Base-by-base conservation (phyloP, 176 grass and related monocot species). In the Aegilops bicornis region DNA sequence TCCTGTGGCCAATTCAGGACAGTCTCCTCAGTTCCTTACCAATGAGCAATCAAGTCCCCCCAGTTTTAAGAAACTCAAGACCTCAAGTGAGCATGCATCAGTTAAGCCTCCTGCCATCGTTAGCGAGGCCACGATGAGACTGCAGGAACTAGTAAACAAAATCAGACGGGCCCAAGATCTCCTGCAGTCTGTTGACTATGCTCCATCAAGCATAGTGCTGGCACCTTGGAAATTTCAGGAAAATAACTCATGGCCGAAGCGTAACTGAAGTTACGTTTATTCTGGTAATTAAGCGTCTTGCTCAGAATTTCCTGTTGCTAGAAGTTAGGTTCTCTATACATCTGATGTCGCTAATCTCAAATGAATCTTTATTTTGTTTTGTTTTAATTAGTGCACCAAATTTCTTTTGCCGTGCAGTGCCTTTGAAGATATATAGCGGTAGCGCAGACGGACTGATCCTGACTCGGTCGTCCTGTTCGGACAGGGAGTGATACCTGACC, bases 111-210 rank as follows among this genome's bases (percentile, higher is more conserved):
- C 22, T 50, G 73, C 19, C 33, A 71, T 42, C n/a, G 22, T 89
- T 64, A 76, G 83, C 11, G 82, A 72, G 17, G 58, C 42, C 23
- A 80, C 73, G 47, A 66, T 84, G 27, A n/a, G 73, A 39, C 39
- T 88, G 6, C 76, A 84, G 82, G 65, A 74, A 74, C 23, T 84
- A 73, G 87, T 76, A 25, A n/a, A 31, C 17, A 80, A 84, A 89
- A 84, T 89, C n/a, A 80, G 59, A 75, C 3, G 33, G 13, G 52
- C 64, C 25, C 8, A 75, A 58, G 61, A 32, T 30, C 42, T 80
- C 31, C 8, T 89, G 67, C 30, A 6, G 12, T 85, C 69, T 13
- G 2, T 39, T 11, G 54, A n/a, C 43, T 71, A 68, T 79, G 37
- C 65, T 23, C 76, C 81, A 52, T 74, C 66, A 31, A 80, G 37